phyloP scores from a whole-genome alignment of 345 rosid genomes.

The Acer campestre region DNA sequence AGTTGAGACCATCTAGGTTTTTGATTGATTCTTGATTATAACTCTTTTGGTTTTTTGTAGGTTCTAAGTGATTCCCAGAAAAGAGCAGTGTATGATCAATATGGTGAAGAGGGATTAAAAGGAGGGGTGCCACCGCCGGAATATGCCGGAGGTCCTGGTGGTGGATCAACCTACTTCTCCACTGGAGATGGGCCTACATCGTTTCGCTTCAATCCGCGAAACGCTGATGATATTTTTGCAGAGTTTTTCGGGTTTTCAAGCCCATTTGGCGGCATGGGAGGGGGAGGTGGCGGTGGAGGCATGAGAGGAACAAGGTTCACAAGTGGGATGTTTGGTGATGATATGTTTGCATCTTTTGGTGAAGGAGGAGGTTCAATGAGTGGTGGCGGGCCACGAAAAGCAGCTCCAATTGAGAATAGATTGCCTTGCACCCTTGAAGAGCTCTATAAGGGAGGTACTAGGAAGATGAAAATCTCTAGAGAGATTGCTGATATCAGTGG shows the following conservation, averaged over 20 bases:
- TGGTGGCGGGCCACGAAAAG: slow-evolving; percentile 47
- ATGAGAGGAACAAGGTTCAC: slow-evolving; percentile 47
- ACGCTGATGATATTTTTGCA: slow-evolving; percentile 64
- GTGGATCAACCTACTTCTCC: slow-evolving; percentile 56
- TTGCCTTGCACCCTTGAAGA: slow-evolving; percentile 67
- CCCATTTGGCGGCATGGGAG: slow-evolving; percentile 50
- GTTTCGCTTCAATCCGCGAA: slow-evolving; percentile 67
- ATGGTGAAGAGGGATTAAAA: slow-evolving; percentile 78
- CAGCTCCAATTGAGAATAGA: slow-evolving; percentile 52
- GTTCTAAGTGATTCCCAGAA: slow-evolving; percentile 84
- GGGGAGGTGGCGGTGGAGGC: slow-evolving; percentile 34
- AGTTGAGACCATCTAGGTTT: too few relatives aligned
- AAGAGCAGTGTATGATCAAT: slow-evolving; percentile 72
- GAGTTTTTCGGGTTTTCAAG: slow-evolving; percentile 71
- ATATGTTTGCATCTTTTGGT: slow-evolving; percentile 52
- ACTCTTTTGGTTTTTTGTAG: slow-evolving; percentile 25
- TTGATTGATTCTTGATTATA: too few relatives aligned
- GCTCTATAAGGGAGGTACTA: slow-evolving; percentile 57
- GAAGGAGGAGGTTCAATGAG: slow-evolving; percentile 57
- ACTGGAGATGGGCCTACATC: slow-evolving; percentile 52
- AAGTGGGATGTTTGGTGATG: slow-evolving; percentile 66
- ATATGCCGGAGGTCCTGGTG: slow-evolving; percentile 52
- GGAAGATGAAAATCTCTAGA: slow-evolving; percentile 68
- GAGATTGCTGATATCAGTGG: slow-evolving; percentile 52
- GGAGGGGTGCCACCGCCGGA: slow-evolving; percentile 76